Evolutionary conservation across 306 rosid genomes (phyloP), one percentile per base, ranked within the genome.

Genomic region (Albizia julibrissin): DNA sequence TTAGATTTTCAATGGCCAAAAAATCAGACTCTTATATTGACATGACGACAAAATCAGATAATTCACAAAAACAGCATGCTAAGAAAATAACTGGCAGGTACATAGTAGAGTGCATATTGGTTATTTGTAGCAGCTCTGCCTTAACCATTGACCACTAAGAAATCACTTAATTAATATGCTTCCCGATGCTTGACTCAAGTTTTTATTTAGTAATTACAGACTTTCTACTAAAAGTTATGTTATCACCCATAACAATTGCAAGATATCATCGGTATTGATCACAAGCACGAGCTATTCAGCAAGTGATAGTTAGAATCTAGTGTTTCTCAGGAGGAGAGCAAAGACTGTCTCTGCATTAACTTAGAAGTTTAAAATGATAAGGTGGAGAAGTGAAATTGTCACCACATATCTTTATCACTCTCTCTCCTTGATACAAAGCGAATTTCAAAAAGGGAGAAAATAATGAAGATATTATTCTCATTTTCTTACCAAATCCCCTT

Each of bases 401-500:
- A 27, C 29, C 21, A 27, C 39, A 62, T 27, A 62, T 62, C 39
- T 11, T 39, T 27, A 3, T 13, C 37, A 62, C 3, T 5, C 39
- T 11, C 10, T 8, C 11, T 26, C 69, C 34, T 62, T 62, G 39
- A 62, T 13, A 26, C 68, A 27, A 62, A 62, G 13, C 12, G 34
- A 7, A 5, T 62, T 59, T 27, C 14, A 62, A 1, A 62, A 43
- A 13, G 33, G 67, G 67, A 34, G 8, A 13, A 43, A 26, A 4
- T 62, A 39, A 13, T 2, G 37, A 27, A 62, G 37, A 76, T 72
- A 79, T 56, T 24, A 79, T 54, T 24, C 67, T 15, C 5, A 43
- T 79, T 62, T 29, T 64, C 94, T 90, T 89, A 96, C 99, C 97
- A 87, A 96, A 96, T 46, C 99, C 99, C 89, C 91, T 89, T 89